Evolutionary conservation across 441 rosid species (phyloP), one percentile per base, ranked within the genome.

Genomic region (Francoa sonchifolia): DNA sequence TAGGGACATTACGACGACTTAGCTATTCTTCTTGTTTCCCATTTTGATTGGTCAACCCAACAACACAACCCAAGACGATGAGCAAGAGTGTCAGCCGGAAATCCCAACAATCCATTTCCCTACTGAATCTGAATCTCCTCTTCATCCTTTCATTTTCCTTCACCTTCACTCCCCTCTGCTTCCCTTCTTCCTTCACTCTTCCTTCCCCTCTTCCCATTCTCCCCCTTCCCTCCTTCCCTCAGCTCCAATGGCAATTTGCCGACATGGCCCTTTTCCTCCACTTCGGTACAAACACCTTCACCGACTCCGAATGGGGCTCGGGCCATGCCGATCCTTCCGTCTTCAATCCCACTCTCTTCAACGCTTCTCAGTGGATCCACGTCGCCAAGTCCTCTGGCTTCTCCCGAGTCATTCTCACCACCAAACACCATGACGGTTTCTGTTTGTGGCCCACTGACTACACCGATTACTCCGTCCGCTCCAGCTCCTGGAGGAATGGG

Each of bases 391-490:
- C 61, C 50, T 59, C 65, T 3, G 94, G 92, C 4, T 88, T 88
- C 58, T 53, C 74, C 5, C 74, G 80, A 3, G 67, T 89, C 25
- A 71, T 84, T 33, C 79, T 89, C 49, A 89, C 95, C 0, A 82
- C 94, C 2, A 89, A 89, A 35, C 95, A 89, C 69, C 94, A 81
- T 47, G 97, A 89, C 30, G 97, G 97, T n/a, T 84, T 89, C 62
- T 89, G 94, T 39, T 63, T 89, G 57, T 89, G 95, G 97, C 94
- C 88, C 1, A 73, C 71, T 35, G 69, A 60, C 16, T 85, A 69
- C 62, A 89, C 88, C 0, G 65, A 81, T 16, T 84, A 77, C 66
- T 75, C 88, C 14, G 89, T 82, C 21, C 69, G 56, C 68, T 64
- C 86, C 0, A 70, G 84, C 48, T 44, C 72, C 7, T 89, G 90